Evolutionary conservation across 2,329 filamentous ascomycete genomes (phyloP), one percentile per base, ranked within the genome.

Genomic region (Curvularia sp.): DNA sequence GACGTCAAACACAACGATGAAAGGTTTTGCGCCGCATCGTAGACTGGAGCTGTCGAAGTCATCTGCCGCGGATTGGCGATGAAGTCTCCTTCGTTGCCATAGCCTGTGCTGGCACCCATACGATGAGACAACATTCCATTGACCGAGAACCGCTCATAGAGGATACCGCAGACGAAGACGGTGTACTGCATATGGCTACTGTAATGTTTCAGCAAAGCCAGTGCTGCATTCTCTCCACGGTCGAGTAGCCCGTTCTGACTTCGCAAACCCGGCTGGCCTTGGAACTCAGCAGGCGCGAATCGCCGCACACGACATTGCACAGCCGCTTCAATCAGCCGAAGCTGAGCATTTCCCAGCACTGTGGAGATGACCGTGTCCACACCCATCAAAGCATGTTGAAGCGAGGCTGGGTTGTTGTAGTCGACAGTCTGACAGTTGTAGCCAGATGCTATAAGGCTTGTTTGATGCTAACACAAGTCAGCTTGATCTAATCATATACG

Each of bases 291-390:
- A 1, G 90, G 89, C 3, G 91, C 87, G 69, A 93, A 93, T 35
- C 86, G 83, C 15, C 85, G 83, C 1, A 93, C 89, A 18, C 85
- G 82, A 18, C 84, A 85, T 50, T 82, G 79, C 15, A 87, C 85
- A 0, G 90, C 89, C 1, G 90, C 89, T 65, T 89, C 86, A 73
- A 93, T 92, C 31, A 93, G 83, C 60, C 86, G 86, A 44, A 92
- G 81, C 71, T 93, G 90, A 30, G 87, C 81, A 18, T 77, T 78
- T 4, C 88, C 89, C 1, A 84, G 85, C 49, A 93, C 86, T 1
- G 89, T 93, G 1, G 89, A 93, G 55, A 93, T 89, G 66, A 92
- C 85, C 10, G 91, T 84, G 74, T 93, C 88, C 42, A 91, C 84
- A 9, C 90, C 90, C 57, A 84, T 84, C n/a, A 93, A 83, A 8